Conservation (phyloP, 2,329 filamentous ascomycete genomes). For the Cladophialophora carrionii region DNA sequence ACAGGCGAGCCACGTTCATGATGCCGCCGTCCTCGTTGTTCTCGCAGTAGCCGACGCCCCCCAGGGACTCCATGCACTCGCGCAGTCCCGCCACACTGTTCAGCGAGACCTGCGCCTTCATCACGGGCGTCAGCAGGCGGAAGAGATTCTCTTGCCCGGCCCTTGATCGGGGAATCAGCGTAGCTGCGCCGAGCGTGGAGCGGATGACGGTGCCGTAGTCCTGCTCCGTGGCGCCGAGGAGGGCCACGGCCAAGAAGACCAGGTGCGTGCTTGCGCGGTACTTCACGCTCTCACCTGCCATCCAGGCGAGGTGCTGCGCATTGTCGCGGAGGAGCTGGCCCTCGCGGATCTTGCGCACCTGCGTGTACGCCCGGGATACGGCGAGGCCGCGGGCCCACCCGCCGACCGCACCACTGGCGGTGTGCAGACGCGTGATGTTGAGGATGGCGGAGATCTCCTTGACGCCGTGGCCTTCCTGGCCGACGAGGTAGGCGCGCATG, state of each 20-base stretch:
- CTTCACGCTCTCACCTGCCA: constrained; percentile 41
- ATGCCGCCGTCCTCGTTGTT: constrained; percentile 54
- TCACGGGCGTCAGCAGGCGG: constrained; percentile 43
- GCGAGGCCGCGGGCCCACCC: constrained; percentile 48
- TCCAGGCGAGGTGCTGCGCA: constrained; percentile 44
- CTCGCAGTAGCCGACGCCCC: constrained; percentile 43
- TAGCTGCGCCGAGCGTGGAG: constrained; percentile 23
- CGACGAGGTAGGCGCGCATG: constrained; percentile 69
- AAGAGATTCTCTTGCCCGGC: constrained; percentile 38
- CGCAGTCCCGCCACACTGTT: constrained; percentile 31
- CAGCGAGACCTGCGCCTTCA: constrained; percentile 40
- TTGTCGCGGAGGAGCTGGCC: constrained; percentile 45
- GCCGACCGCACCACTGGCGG: constrained; percentile 46
- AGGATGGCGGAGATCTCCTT: constrained; percentile 70
- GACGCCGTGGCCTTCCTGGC: constrained; percentile 67
- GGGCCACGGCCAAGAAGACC: constrained; percentile 39
- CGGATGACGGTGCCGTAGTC: constrained; percentile 34
- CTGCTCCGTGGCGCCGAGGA: constrained; percentile 44
- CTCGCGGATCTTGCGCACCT: constrained; percentile 45
- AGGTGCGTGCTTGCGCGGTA: constrained; percentile 33
- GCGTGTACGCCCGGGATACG: constrained; percentile 49
- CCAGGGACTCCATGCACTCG: constrained; percentile 43
- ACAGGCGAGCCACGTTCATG: constrained; percentile 68
- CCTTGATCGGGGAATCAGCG: constrained; percentile 37
- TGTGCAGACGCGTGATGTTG: constrained; percentile 62